Conservation (phyloP, 1,284 basidiomycete species). For the Austroboletus novae-zelandiae region DNA sequence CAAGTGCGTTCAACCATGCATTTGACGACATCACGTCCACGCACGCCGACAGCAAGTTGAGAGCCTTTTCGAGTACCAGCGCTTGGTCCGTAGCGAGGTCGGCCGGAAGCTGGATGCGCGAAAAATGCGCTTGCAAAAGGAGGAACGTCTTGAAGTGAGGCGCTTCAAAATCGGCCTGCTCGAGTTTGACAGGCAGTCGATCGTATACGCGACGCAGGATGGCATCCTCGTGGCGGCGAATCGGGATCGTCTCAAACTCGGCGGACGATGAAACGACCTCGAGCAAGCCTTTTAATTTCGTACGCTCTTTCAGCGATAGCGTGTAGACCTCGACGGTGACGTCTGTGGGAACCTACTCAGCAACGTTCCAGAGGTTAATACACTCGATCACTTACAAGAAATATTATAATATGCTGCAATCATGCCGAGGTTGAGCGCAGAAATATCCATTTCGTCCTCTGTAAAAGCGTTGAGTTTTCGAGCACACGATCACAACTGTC, state of each 20-base stretch:
- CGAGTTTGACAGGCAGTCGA: conserved; percentile 95
- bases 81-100: conserved; percentile 93
- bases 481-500: neutral
- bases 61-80: conserved; percentile 83
- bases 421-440: conserved; percentile 92
- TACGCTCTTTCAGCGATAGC: conserved; percentile 91
- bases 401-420: conserved; percentile 94
- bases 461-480: conserved; percentile 13
- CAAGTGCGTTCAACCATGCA: conserved; percentile 90
- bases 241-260: conserved; percentile 94
- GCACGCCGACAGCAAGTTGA: conserved; percentile 89
- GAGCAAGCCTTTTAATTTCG: conserved; percentile 95
- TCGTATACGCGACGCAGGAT: conserved; percentile 89
- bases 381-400: conserved; percentile 54
- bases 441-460: conserved; percentile 94
- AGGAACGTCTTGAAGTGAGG: conserved; percentile 99
- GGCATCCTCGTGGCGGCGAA: conserved; percentile 87
- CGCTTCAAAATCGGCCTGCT: conserved; percentile 81
- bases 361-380: neutral
- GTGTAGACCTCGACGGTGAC: conserved; percentile 97
- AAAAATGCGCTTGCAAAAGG: conserved; percentile 95
- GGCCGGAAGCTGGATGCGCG: conserved; percentile 85
- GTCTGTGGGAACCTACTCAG: conserved; percentile 44
- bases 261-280: conserved; percentile 96
- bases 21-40: conserved; percentile 99